Conservation (phyloP, 225 moss, liverwort and hornwort species). For the Neckera pumila region DNA sequence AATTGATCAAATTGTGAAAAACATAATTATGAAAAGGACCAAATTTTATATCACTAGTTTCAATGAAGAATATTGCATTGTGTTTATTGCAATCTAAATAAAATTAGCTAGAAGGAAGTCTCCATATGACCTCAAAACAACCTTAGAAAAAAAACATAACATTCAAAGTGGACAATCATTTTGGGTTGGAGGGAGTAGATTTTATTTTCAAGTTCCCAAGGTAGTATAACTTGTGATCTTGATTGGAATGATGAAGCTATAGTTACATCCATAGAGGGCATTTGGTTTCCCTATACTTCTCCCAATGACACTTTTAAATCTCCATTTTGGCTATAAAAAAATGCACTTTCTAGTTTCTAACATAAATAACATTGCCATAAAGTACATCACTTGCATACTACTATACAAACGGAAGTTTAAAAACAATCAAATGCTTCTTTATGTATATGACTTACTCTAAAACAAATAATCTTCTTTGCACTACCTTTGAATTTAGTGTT, state of each 20-base stretch:
- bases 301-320: neutral
- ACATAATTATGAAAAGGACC: too few relatives aligned
- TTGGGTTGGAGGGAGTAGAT: neutral
- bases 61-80: too few relatives aligned
- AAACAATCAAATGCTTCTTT: neutral
- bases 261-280: neutral
- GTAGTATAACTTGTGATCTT: neutral
- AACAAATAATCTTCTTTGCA: neutral
- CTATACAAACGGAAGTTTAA: neutral
- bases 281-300: neutral
- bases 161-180: too few relatives aligned
- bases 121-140: too few relatives aligned
- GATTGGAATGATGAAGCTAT: neutral
- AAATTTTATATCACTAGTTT: too few relatives aligned
- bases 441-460: neutral
- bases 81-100: too few relatives aligned
- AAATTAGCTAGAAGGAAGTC: too few relatives aligned
- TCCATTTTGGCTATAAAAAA: neutral
- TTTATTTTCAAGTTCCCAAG: neutral
- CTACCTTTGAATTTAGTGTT: neutral
- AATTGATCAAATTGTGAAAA: too few relatives aligned
- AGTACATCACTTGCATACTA: neutral
- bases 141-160: too few relatives aligned
- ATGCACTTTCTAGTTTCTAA: neutral
- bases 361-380: neutral